These are phyloP conservation scores for Allium fistulosum DNA, from an alignment of 106 monocot species.

Conservation along the genomic window DNA sequence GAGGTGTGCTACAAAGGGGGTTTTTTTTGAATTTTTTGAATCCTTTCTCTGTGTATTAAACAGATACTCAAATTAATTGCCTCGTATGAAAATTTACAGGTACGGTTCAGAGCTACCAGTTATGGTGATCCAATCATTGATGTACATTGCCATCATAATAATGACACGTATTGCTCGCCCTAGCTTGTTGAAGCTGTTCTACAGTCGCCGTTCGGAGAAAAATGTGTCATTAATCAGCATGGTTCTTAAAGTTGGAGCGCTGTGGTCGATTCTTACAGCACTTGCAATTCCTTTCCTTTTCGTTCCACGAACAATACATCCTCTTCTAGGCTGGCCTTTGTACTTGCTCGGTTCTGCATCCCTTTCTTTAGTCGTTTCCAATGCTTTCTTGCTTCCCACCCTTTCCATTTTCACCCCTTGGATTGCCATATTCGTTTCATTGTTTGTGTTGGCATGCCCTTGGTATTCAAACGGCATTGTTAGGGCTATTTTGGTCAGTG, in stretches of 20 bases:
- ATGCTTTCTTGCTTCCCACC: slow-evolving; percentile 38
- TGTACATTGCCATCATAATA: slow-evolving; percentile 51
- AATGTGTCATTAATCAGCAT: slow-evolving; percentile 23
- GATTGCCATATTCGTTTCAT: slow-evolving; percentile 30
- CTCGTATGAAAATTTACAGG: slow-evolving; percentile 10
- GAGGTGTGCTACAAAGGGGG: no score
- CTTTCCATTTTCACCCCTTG: slow-evolving; percentile 40
- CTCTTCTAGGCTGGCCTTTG: slow-evolving; percentile 61
- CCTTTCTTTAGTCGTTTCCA: slow-evolving; percentile 38
- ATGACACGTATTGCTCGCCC: slow-evolving; percentile 48
- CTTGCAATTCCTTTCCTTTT: slow-evolving; percentile 63
- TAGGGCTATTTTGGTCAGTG: slow-evolving; percentile 36
- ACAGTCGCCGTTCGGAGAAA: slow-evolving; percentile 53
- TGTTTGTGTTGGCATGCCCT: slow-evolving; percentile 52
- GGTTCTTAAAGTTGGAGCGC: slow-evolving; percentile 27
- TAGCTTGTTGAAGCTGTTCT: slow-evolving; percentile 56
- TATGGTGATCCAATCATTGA: slow-evolving; percentile 38
- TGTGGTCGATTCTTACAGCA: slow-evolving; percentile 49
- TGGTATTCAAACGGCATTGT: slow-evolving; percentile 62
- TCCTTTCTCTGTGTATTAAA: no score
- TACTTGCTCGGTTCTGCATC: slow-evolving; percentile 53
- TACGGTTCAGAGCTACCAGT: slow-evolving; percentile 51
- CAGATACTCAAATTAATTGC: no score
- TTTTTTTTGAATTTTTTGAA: no score
- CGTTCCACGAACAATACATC: slow-evolving; percentile 61